Conservation (phyloP, 1,284 basidiomycete genomes). For the Microbotryomycetes sp. region DNA sequence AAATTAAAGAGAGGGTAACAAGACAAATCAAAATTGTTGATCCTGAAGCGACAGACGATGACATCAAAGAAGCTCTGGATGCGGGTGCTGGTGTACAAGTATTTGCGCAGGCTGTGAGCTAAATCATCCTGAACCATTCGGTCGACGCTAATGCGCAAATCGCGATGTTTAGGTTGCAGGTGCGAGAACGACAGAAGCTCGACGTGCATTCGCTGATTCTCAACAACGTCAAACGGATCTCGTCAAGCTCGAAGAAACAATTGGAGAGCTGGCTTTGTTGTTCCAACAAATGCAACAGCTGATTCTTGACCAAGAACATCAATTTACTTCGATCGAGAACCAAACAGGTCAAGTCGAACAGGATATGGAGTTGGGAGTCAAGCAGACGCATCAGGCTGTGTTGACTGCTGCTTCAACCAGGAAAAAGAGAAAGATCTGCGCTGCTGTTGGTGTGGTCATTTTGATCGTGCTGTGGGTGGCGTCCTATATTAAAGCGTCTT, state of each 20-base stretch:
- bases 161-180: background rate
- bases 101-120: background rate
- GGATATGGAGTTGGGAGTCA: background rate
- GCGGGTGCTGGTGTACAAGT: background rate
- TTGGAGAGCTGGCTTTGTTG: constrained; percentile 77
- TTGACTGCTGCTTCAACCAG: background rate
- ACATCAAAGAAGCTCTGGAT: background rate
- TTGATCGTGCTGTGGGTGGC: background rate
- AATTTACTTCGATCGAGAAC: background rate
- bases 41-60: background rate
- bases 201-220: constrained; percentile 61
- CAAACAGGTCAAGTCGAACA: background rate
- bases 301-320: background rate
- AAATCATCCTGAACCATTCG: background rate
- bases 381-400: background rate
- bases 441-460: background rate
- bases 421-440: background rate
- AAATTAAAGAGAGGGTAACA: background rate
- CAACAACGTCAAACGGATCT: constrained; percentile 85
- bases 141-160: background rate
- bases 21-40: background rate
- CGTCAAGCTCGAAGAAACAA: constrained; percentile 72
- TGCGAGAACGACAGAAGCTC: background rate
- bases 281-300: constrained; percentile 66
- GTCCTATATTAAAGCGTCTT: too few species aligned